Evolutionary conservation across 2,329 filamentous ascomycete genomes (phyloP), one percentile per base, ranked within the genome.

Genomic region (Sarocladium brachiariae): DNA sequence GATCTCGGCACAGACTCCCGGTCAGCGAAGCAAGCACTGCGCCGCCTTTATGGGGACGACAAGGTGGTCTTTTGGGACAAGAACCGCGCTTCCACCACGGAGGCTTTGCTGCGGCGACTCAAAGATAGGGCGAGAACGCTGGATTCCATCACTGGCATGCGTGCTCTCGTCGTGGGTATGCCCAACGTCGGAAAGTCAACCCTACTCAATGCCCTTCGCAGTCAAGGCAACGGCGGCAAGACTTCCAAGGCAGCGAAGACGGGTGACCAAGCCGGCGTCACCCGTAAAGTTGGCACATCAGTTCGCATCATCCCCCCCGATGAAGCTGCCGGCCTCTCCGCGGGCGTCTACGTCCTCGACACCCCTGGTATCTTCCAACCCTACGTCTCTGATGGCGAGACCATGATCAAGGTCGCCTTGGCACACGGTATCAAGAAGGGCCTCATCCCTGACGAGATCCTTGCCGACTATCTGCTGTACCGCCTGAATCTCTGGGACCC

Each of bases 141-240:
- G 18, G 66, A 82, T 58, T 80, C 79, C 19, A 70, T 97, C n/a
- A 84, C 87, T 7, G 91, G 90, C n/a, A 78, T 89, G 58, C 81
- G 90, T 46, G 80, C 90, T 51, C 79, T 99, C 65, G 81, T 97
- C 1, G 91, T 97, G 13, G 93, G 93, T 51, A 96, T 99, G 91
- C 93, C 93, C 31, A 99, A 99, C 63, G 89, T 96, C 0, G 93
- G 93, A 31, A 99, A 99, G 70, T 95, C 89, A 43, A 90, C 91
- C 1, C 75, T 99, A n/a, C 80, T 99, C 37, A 99, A 99, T 66
- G 80, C 84, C 14, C 77, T 97, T 46, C 84, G 93, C 18, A 78
- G 75, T 35, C 73, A 77, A 16, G 89, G 89, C 35, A 77, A 63
- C 1, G 61, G 63, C 46, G 75, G 76, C 18, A 62, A 63, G 30